These are phyloP conservation scores for Anisodus tanguticus DNA, from an alignment of 257 asterid genomes.

Conservation along the genomic window DNA sequence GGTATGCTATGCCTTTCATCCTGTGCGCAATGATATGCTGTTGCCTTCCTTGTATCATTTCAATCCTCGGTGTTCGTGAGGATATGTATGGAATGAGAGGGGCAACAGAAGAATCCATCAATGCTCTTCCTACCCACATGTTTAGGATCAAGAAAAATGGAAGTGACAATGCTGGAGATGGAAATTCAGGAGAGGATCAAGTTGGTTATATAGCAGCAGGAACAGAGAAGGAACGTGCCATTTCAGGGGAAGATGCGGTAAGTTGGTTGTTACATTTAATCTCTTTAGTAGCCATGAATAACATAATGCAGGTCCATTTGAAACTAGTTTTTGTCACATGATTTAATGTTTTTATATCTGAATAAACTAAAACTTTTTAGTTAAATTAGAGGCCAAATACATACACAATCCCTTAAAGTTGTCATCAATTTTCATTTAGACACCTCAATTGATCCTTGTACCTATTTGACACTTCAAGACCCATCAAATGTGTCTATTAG, in stretches of 20 bases:
- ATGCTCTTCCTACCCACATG: slow-evolving; percentile 48
- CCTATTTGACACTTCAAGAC: too few species aligned
- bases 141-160: slow-evolving; percentile 38
- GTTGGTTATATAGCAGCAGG: slow-evolving; percentile 50
- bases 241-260: slow-evolving; percentile 56
- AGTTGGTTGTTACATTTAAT: slow-evolving; percentile 19
- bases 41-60: slow-evolving; percentile 54
- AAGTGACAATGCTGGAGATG: slow-evolving; percentile 30
- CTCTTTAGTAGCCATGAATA: neutral
- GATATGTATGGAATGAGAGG: slow-evolving; percentile 48
- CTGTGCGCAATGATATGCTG: slow-evolving; percentile 52
- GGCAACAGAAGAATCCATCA: slow-evolving; percentile 47
- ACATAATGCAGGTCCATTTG: neutral
- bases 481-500: too few species aligned
- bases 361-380: neutral
- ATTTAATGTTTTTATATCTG: neutral
- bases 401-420: neutral
- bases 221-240: slow-evolving; percentile 51
- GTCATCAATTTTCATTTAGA: too few species aligned
- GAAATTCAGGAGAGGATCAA: slow-evolving; percentile 38
- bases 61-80: slow-evolving; percentile 47
- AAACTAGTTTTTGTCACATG: neutral
- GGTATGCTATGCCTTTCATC: slow-evolving; percentile 54
- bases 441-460: too few species aligned
- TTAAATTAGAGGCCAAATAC: neutral